Base-by-base conservation (phyloP, 352 stramenopile species). In the Phytophthora capsici region DNA sequence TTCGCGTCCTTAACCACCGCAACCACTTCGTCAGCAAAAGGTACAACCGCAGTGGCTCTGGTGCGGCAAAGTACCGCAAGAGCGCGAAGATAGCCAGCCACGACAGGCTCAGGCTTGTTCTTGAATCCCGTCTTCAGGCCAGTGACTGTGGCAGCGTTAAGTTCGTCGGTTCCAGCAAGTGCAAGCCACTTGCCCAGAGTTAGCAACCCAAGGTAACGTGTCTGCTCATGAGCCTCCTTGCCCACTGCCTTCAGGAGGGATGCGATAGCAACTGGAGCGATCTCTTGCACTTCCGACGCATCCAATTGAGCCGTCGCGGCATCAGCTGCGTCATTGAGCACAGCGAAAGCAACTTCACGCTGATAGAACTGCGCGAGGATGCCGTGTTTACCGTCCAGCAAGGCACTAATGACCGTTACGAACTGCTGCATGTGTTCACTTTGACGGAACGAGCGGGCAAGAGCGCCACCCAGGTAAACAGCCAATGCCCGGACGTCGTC, bases 361-460 rank as follows among this genome's bases (percentile, higher is more conserved):
- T 91, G 84, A 66, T 95, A 96, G 41, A 95, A 96, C 63, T 96
- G 88, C n/a, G 88, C 88, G 28, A 96, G 66, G 30, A 96, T 76
- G 25, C 88, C 88, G 47, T 92, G 80, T 49, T 95, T 94, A 25
- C 87, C 87, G 26, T 94, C 86, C 32, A 95, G 46, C 53, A 96
- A 66, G 1, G 73, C 73, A 2, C 70, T 66, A 57, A 95, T 77
- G 14, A 87, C 67, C 0, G 67, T 53, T 41, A 94, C 75, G 13
- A 96, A 67, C 41, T 76, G 54, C 56, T 77, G 54, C 41, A 94
- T 79, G 48, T 83, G 70, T 17, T 86, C 69, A 9, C 78, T 73
- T 51, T 79, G 71, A 41, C 71, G 63, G 63, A 90, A 91, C 5
- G 73, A 84, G 3, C 36, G 26, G 0, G 90, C 51, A 13, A 95